Conservation (phyloP, 768 basidiomycete genomes). For the Mycena floridula region DNA sequence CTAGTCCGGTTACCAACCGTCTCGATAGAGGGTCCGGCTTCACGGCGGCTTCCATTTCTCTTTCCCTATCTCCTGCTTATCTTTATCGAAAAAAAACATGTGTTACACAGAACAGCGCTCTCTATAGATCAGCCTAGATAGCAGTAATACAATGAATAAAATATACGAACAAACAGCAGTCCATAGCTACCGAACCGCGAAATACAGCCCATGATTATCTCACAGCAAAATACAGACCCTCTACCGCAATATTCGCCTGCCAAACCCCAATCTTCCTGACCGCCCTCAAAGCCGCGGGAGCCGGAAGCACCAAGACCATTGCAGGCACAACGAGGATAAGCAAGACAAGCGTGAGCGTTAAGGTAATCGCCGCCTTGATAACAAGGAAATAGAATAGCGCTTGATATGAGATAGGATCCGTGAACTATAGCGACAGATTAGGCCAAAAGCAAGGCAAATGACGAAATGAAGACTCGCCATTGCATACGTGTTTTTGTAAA, state of each 20-base stretch:
- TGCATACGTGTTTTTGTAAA: constrained; percentile 76
- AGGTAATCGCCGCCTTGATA: constrained; percentile 76
- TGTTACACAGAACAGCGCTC: too few relatives aligned
- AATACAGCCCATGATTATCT: constrained; percentile 26
- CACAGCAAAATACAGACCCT: constrained; percentile 50
- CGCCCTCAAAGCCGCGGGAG: constrained; percentile 60
- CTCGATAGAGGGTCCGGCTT: too few relatives aligned
- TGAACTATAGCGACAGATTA: constrained; percentile 43
- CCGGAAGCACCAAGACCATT: constrained; percentile 56
- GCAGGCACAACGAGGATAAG: constrained; percentile 52
- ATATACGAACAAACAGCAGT: too few relatives aligned
- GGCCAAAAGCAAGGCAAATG: constrained; percentile 2
- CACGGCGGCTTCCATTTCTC: too few relatives aligned
- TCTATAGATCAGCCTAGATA: too few relatives aligned
- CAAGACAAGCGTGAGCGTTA: constrained; percentile 53
- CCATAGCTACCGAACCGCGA: too few relatives aligned
- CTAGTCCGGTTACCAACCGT: too few relatives aligned
- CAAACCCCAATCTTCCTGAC: constrained; percentile 66
- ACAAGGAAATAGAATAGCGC: constrained; percentile 86
- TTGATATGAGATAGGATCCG: constrained; percentile 77
- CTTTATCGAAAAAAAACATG: too few relatives aligned
- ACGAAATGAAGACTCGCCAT: constrained; percentile 66
- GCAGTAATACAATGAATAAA: too few relatives aligned
- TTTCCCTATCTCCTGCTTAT: too few relatives aligned
- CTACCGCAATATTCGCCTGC: constrained; percentile 81